Evolutionary conservation across 2,329 filamentous ascomycete genomes (phyloP).

Genomic region (Colletotrichum eleusines): DNA sequence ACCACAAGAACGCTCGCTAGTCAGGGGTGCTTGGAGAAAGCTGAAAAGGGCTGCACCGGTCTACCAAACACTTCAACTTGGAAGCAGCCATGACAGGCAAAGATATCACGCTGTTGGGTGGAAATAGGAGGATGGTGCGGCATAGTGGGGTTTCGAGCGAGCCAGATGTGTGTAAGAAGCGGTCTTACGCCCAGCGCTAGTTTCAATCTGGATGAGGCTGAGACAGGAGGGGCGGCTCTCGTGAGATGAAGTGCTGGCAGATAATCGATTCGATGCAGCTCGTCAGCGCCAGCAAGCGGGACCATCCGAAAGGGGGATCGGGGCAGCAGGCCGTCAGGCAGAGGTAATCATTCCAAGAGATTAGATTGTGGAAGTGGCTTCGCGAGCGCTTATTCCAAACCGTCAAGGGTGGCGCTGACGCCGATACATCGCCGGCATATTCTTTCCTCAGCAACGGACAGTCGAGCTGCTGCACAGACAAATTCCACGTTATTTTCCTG

Average conservation of each 20-base stretch:
- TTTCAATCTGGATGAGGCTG: background rate
- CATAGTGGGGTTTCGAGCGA: background rate
- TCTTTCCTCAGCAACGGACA: conserved; percentile 1
- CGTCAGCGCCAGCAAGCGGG: background rate
- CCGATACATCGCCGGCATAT: background rate
- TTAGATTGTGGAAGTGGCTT: background rate
- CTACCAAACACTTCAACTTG: background rate
- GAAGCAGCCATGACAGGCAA: background rate
- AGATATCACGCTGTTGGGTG: background rate
- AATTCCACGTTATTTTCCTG: background rate
- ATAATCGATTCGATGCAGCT: background rate
- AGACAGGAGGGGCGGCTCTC: background rate
- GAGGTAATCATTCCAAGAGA: background rate
- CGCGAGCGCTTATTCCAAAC: conserved; percentile 3
- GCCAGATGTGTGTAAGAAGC: background rate
- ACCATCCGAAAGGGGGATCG: background rate
- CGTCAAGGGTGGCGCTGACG: conserved; percentile 21
- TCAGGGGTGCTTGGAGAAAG: background rate
- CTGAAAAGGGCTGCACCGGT: background rate
- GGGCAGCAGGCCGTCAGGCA: background rate
- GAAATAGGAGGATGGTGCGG: background rate
- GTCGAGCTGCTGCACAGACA: background rate
- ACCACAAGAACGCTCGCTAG: background rate
- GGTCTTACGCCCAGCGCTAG: conserved; percentile 17
- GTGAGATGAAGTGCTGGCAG: background rate